Evolutionary conservation across 2,329 filamentous ascomycete species (phyloP), one percentile per base, ranked within the genome.

Genomic region (Talaromyces sp.): DNA sequence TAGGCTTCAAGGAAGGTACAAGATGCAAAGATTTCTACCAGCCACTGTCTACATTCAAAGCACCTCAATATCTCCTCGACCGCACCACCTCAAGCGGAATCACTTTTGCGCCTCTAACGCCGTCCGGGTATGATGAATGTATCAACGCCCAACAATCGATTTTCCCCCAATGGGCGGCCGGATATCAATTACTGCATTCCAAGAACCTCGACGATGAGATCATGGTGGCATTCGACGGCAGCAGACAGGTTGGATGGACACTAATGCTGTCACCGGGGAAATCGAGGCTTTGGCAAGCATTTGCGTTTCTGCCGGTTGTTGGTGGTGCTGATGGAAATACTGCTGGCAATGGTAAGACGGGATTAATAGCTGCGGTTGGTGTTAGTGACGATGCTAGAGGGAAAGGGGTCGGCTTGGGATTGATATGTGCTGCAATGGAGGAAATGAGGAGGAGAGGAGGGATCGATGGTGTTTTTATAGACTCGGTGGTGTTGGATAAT

Each of bases 341-440:
- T 9, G 22, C 25, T 5, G 55, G 55, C 1, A 19, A 21, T 10
- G 56, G 48, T 5, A 57, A 53, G 31, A 53, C 37, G 6, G 56
- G 36, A 35, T 9, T 57, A 37, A 31, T 57, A 45, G 46, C 46
- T 21, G 56, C 37, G 15, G 56, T 57, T 28, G 56, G 56, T n/a
- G 46, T 57, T 3, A 45, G 39, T 6, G 46, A 57, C 10, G 46
- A 57, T 28, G 56, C 28, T 6, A 25, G 56, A 45, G 56, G 56
- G 4, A 45, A 53, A 25, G 56, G 56, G 2, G 39, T 28, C 15
- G 56, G 56, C 8, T 15, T 57, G 46, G 56, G 46, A 11, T 21
- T 57, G 56, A 43, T 57, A 2, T 52, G 46, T 45, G 56, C 56
- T 36, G 56, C 46, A 1, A 57, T 57, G 56, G 56, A 57, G 10